A percentile compares a stretch with the other conserved stretches of the same genome.
Evolutionary conservation across 306 rosid genomes (phyloP).

Genomic region (Prunus davidiana): DNA sequence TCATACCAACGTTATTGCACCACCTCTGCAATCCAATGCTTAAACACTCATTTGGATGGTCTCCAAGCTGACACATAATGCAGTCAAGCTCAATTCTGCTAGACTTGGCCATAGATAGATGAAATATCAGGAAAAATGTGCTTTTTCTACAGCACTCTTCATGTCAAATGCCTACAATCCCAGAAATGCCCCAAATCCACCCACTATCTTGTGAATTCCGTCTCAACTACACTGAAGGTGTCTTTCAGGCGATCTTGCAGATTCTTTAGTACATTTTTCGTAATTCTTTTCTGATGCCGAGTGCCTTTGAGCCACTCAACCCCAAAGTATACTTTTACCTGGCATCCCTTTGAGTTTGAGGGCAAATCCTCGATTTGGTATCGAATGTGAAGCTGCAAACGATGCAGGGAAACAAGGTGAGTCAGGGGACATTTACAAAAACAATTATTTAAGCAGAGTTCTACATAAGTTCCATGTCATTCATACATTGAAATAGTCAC

Average conservation of each 20-base stretch:
- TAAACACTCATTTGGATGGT: not conserved
- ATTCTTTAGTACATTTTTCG: slow-evolving; percentile 68
- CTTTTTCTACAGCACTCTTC: not conserved
- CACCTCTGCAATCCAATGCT: slow-evolving; percentile 6
- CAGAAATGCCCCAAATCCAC: not conserved
- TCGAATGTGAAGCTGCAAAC: slow-evolving; percentile 73
- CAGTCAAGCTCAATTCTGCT: not conserved
- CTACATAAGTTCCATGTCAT: slow-evolving; percentile 19
- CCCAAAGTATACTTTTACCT: slow-evolving; percentile 63
- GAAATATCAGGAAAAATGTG: not conserved
- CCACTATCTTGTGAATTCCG: slow-evolving; percentile 50
- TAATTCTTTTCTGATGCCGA: slow-evolving; percentile 68
- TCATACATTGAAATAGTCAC: slow-evolving; percentile 79
- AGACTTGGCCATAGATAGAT: not conserved
- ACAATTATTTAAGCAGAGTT: slow-evolving; percentile 13
- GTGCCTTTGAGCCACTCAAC: slow-evolving; percentile 88
- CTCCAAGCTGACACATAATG: slow-evolving; percentile 1
- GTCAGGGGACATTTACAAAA: not conserved
- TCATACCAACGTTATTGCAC: not conserved
- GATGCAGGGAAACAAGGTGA: not conserved
- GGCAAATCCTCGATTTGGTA: slow-evolving; percentile 74
- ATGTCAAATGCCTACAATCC: slow-evolving; percentile 9
- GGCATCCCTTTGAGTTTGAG: slow-evolving; percentile 52
- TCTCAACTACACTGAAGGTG: slow-evolving; percentile 55
- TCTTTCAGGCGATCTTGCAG: slow-evolving; percentile 47